Evolutionary conservation across 257 asterid genomes (phyloP), one percentile per base, ranked within the genome.

Genomic region (Nicotiana obtusifolia): DNA sequence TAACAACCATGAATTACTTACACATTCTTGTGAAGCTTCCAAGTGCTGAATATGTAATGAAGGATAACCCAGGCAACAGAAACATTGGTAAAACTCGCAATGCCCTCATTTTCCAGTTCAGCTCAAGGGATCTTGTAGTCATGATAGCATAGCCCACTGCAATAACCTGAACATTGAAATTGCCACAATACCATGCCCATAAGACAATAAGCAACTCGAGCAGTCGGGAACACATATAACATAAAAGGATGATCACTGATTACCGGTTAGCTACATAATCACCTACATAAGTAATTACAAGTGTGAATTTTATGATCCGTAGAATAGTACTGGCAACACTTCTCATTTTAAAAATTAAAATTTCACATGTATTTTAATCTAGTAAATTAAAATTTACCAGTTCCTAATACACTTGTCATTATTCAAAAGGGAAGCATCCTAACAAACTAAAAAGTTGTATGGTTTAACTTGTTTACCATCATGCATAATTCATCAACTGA

Each of bases 91-190:
- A 87, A 80, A 96, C 97, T 17, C 93, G 89, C 88, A 89, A 65
- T 81, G 99, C 97, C 89, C 97, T 91, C 90, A 90, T 89, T 86
- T 92, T 91, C 99, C 98, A 96, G 84, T 93, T 84, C 91, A 93
- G 84, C 82, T 91, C 85, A 81, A 88, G 78, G 17, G 95, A 85
- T 87, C 97, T 91, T 49, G 97, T 93, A 80, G 97, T 96, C 92
- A 92, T 85, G 83, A 94, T 88, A 28, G 97, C 98, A 87, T 89
- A 94, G 78, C 88, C 91, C 84, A 96, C 97, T 47, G 99, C 99
- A 85, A 92, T 86, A 82, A 86, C 91, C 97, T 94, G 92, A 81
- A 81, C 82, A 84, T 82, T 44, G 24, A 67, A 19, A 61, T 17
- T 22, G 16, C 37, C 37, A 2, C 79, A 7, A 73, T 47, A 24